Conservation (phyloP, 2,329 filamentous ascomycete genomes). For the Onygena corvina region DNA sequence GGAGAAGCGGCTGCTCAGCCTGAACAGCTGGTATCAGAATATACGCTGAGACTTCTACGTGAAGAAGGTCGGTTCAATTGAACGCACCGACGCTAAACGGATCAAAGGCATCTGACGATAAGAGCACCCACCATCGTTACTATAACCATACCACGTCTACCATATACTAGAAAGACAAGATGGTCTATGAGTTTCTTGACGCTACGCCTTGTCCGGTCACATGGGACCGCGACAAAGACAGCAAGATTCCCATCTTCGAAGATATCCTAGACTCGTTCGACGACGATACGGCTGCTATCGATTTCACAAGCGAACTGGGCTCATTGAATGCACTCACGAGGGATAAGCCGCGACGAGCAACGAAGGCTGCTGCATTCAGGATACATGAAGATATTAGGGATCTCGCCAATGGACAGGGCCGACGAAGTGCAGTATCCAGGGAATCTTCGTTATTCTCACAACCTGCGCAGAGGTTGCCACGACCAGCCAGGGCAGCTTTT, state of each 20-base stretch:
- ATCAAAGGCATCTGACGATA: too few species aligned
- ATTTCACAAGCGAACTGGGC: conserved; percentile 32
- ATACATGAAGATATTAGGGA: conserved; percentile 29
- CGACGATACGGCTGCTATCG: conserved; percentile 30
- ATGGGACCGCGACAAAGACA: conserved; percentile 16
- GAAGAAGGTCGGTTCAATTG: too few species aligned
- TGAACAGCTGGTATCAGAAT: too few species aligned
- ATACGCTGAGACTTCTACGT: too few species aligned
- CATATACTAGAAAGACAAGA: neutral
- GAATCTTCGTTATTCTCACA: conserved; percentile 30
- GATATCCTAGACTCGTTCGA: conserved; percentile 17
- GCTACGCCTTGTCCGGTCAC: conserved; percentile 27
- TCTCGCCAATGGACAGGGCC: conserved; percentile 11
- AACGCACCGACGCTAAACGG: too few species aligned
- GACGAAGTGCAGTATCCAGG: conserved; percentile 15
- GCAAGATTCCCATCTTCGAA: conserved; percentile 19
- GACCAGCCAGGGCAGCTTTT: conserved; percentile 23
- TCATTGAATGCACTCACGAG: conserved; percentile 21
- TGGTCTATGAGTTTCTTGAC: conserved; percentile 13
- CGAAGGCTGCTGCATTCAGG: conserved; percentile 22
- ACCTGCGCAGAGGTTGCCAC: conserved; percentile 31
- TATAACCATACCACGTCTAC: neutral
- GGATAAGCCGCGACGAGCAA: conserved; percentile 23
- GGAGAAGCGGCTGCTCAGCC: too few species aligned
- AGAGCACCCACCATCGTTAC: too few species aligned